Percentiles rank a stretch among this genome's conserved stretches.
These are phyloP conservation scores for Umbelopsis isabellina DNA, from an alignment of 192 early-diverging fungal genomes.

Conservation along the genomic window DNA sequence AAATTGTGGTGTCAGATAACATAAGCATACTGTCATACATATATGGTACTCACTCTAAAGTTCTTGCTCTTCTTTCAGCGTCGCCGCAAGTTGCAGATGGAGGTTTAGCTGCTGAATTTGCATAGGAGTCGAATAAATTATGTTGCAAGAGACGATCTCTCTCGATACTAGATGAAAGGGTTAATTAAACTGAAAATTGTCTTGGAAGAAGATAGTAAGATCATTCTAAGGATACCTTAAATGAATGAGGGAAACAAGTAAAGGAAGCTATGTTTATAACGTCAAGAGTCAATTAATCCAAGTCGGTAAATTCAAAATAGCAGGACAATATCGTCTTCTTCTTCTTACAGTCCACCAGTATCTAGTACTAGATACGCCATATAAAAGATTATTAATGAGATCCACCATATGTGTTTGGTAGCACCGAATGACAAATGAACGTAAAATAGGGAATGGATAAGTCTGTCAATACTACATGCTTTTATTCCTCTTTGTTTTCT, in stretches of 20 bases:
- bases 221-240: background rate
- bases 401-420: background rate
- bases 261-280: background rate
- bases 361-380: background rate
- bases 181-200: background rate
- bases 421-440: no score
- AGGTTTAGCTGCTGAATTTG: background rate
- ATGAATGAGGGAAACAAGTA: conserved; percentile 17
- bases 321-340: background rate
- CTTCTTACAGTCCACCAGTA: conserved; percentile 13
- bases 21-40: background rate
- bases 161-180: background rate
- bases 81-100: background rate
- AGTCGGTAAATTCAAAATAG: background rate
- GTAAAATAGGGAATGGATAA: no score
- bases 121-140: conserved; percentile 2
- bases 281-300: background rate
- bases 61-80: conserved; percentile 5
- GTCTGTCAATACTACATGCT: no score
- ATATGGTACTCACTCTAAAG: background rate
- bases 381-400: conserved; percentile 7
- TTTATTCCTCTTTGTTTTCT: no score
- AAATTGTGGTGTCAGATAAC: background rate
- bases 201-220: background rate
- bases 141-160: background rate